phyloP scores from a whole-genome alignment of 169 alveolate genomes.

The Plasmodium coatneyi region DNA sequence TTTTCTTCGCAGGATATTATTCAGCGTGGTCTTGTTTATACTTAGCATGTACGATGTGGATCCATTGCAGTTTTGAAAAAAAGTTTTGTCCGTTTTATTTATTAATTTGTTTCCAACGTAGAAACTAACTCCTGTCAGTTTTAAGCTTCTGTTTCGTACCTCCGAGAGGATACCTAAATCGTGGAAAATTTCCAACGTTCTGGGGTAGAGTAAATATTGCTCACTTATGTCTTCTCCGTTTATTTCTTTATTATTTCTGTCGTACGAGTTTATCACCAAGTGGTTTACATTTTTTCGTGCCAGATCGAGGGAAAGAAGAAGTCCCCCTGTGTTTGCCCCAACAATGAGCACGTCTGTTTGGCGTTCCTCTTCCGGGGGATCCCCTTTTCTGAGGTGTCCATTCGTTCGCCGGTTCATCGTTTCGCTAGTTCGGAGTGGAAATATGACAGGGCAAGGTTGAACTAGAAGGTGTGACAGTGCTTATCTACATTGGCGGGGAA shows the following conservation, averaged over 20 bases:
- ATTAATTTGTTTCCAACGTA: slow-evolving; percentile 28
- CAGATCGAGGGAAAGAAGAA: slow-evolving; percentile 13
- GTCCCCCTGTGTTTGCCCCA: slow-evolving; percentile 34
- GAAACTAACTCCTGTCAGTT: slow-evolving; percentile 33
- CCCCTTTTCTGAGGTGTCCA: not conserved
- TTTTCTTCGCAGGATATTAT: slow-evolving; percentile 8
- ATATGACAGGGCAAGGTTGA: not conserved
- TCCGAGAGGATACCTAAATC: slow-evolving; percentile 28
- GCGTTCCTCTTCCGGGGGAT: not conserved
- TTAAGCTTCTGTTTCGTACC: slow-evolving; percentile 6
- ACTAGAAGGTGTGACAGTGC: not conserved
- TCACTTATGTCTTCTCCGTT: slow-evolving; percentile 7
- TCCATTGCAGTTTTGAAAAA: slow-evolving; percentile 29
- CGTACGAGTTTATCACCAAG: slow-evolving; percentile 12
- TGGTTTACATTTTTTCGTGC: slow-evolving; percentile 30
- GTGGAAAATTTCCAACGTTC: slow-evolving; percentile 38
- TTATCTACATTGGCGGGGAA: not conserved
- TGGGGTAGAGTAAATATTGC: slow-evolving; percentile 45
- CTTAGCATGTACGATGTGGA: slow-evolving; percentile 41
- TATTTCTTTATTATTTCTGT: not conserved
- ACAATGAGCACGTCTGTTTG: slow-evolving; percentile 53
- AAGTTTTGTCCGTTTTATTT: slow-evolving; percentile 16
- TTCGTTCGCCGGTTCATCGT: not conserved
- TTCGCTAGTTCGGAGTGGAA: not conserved
- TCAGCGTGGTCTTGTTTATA: slow-evolving; percentile 16